Evolutionary conservation across 2,329 filamentous ascomycete species (phyloP).

Genomic region (Periconia sp.): DNA sequence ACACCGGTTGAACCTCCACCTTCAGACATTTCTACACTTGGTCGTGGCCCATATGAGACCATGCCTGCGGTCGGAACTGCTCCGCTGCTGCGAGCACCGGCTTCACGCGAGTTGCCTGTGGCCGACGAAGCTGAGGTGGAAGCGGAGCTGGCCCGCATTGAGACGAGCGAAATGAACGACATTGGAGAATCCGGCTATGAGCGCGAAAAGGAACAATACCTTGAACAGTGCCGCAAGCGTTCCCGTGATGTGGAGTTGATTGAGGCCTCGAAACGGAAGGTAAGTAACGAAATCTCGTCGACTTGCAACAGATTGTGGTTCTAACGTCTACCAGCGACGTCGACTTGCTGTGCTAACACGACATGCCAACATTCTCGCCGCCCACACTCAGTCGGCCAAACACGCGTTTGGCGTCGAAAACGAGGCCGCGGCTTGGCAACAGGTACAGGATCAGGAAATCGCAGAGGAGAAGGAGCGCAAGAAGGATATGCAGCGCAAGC

Average conservation of each 20-base stretch:
- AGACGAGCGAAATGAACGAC: constrained; percentile 60
- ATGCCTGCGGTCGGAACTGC: constrained; percentile 22
- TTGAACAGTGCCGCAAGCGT: constrained; percentile 63
- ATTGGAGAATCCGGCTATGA: constrained; percentile 57
- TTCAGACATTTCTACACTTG: constrained; percentile 18
- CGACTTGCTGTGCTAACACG: constrained; percentile 58
- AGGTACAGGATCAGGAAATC: constrained; percentile 87
- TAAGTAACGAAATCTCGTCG: constrained; percentile 20
- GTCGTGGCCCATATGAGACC: constrained; percentile 23
- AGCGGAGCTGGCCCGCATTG: constrained; percentile 62
- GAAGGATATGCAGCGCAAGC: constrained; percentile 99
- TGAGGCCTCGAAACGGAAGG: constrained; percentile 67
- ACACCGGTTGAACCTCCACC: constrained; percentile 26
- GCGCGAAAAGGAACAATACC: constrained; percentile 56
- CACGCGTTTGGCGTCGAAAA: constrained; percentile 75
- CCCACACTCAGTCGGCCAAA: constrained; percentile 71
- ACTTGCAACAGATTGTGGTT: not conserved
- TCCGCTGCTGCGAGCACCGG: constrained; percentile 16
- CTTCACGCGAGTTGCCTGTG: constrained; percentile 30
- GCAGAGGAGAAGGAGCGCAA: constrained; percentile 97
- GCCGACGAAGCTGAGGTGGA: constrained; percentile 67
- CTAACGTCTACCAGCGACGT: constrained; percentile 55
- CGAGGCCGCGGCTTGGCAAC: constrained; percentile 77
- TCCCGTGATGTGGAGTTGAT: constrained; percentile 64
- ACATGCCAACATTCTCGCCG: constrained; percentile 61